These are phyloP conservation scores for Tylopilus rubrobrunneus DNA, from an alignment of 768 basidiomycete species.

Conservation along the genomic window DNA sequence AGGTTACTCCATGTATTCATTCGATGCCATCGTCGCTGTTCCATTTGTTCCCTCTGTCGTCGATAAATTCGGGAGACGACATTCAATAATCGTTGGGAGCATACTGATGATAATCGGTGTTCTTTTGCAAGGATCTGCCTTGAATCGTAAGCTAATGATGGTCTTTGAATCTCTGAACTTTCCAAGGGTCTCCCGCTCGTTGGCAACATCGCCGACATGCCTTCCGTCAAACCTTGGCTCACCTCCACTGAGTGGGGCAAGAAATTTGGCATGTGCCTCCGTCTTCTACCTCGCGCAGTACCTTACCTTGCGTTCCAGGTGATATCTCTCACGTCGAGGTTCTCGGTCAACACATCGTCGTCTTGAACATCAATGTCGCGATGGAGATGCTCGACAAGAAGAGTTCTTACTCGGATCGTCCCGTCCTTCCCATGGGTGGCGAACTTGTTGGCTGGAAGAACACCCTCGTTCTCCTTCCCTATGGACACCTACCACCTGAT, in stretches of 20 bases:
- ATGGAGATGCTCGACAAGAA: constrained; percentile 64
- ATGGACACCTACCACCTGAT: constrained; percentile 34
- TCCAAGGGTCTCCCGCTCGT: constrained; percentile 40
- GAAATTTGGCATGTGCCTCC: constrained; percentile 35
- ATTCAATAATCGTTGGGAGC: constrained; percentile 6
- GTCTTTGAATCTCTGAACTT: no score
- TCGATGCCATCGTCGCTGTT: constrained; percentile 50
- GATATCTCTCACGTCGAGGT: constrained; percentile 59
- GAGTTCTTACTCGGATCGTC: constrained; percentile 67
- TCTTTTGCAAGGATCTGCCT: constrained; percentile 8
- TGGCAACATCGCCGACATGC: constrained; percentile 50
- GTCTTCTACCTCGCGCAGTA: not conserved
- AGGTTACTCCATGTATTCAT: constrained; percentile 53
- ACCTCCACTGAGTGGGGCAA: constrained; percentile 43
- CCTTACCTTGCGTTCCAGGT: constrained; percentile 33
- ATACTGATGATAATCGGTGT: not conserved
- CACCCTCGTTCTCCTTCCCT: constrained; percentile 36
- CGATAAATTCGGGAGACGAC: constrained; percentile 7
- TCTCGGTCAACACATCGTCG: constrained; percentile 54
- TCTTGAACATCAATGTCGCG: constrained; percentile 50
- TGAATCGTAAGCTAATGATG: constrained; percentile 5
- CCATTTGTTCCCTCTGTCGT: constrained; percentile 31
- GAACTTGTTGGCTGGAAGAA: constrained; percentile 34
- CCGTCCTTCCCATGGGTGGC: constrained; percentile 40
- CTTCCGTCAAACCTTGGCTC: constrained; percentile 42